phyloP scores from a whole-genome alignment of 345 rosid genomes.

The Theobroma cacao region DNA sequence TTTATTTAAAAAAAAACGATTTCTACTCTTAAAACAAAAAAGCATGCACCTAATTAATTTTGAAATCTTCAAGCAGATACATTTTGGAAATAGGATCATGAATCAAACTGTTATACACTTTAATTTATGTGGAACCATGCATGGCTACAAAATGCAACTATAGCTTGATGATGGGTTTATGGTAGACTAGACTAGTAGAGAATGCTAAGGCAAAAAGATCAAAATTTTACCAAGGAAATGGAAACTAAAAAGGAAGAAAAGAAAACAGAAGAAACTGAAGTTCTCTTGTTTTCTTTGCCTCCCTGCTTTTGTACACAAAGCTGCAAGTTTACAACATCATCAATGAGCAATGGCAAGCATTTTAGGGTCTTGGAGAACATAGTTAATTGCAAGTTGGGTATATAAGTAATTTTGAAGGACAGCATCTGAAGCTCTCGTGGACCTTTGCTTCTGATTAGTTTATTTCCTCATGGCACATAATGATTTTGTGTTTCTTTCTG shows the following conservation, averaged over 20 bases:
- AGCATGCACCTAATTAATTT: too few relatives aligned
- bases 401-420: slow-evolving; percentile 13
- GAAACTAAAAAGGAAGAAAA: too few relatives aligned
- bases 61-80: neutral
- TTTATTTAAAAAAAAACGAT: too few relatives aligned
- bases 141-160: neutral
- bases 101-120: neutral
- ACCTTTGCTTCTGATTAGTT: slow-evolving; percentile 12
- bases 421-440: slow-evolving; percentile 3
- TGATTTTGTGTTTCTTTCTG: slow-evolving; percentile 24
- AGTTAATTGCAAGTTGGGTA: slow-evolving; percentile 11
- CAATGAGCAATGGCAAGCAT: neutral
- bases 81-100: neutral
- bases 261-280: too few relatives aligned
- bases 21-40: too few relatives aligned
- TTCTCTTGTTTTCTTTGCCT: neutral
- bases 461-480: slow-evolving; percentile 12
- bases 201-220: neutral
- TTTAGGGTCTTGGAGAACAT: neutral
- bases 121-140: neutral
- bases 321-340: neutral
- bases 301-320: neutral
- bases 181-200: neutral
- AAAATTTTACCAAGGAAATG: too few relatives aligned
- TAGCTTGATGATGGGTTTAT: neutral